Conservation (phyloP, 176 grass and related monocot genomes). For the Stipa capillata region DNA sequence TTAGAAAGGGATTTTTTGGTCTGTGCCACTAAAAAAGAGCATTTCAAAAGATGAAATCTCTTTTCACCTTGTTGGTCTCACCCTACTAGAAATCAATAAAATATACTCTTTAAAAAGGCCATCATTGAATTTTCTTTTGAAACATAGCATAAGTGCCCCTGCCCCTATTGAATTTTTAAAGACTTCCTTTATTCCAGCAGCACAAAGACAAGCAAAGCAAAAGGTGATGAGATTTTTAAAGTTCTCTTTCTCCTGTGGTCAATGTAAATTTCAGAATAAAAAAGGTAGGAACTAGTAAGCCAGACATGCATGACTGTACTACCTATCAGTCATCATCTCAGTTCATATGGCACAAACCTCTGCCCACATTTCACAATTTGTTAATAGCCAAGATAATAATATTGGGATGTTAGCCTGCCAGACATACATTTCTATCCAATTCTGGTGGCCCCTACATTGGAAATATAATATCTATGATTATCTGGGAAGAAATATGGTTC, state of each 20-base stretch:
- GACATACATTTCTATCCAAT: not conserved
- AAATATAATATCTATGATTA: not conserved
- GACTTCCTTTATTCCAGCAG: not conserved
- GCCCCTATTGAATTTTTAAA: not conserved
- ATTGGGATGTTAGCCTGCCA: not conserved
- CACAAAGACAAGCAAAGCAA: not conserved
- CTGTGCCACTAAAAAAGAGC: not conserved
- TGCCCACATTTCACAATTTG: conserved; percentile 5
- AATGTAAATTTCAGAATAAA: not conserved
- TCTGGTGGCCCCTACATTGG: not conserved
- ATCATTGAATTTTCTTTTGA: not conserved
- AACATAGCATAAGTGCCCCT: not conserved
- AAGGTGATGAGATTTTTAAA: not conserved
- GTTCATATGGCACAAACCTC: not conserved
- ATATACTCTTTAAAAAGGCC: not conserved
- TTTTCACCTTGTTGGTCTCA: not conserved
- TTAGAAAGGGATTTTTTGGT: not conserved
- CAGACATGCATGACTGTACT: not conserved
- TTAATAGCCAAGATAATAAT: not conserved
- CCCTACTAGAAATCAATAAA: not conserved
- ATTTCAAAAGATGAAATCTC: not conserved
- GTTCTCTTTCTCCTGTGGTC: not conserved
- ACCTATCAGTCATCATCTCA: not conserved
- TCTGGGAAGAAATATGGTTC: not conserved
- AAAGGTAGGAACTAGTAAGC: not conserved